Evolutionary conservation across 75 land plant species (phyloP).

Genomic region (Selaginella moellendorffii): DNA sequence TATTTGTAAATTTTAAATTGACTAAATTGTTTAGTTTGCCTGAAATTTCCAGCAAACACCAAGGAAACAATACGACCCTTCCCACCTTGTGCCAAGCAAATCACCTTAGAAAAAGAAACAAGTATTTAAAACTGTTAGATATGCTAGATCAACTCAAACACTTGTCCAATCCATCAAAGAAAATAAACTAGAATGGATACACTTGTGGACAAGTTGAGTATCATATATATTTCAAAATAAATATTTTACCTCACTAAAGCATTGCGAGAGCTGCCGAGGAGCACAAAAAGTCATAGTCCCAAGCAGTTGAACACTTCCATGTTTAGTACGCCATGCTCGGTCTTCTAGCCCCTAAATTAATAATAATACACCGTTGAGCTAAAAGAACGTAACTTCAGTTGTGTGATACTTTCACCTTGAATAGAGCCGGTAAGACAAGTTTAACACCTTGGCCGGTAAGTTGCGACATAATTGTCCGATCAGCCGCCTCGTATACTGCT

Average conservation of each 20-base stretch:
- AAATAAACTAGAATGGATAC: constrained; percentile 92
- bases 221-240: no score
- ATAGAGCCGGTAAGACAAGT: constrained; percentile 86
- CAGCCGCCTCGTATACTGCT: constrained; percentile 97
- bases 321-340: constrained; percentile 98
- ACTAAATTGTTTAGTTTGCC: constrained; percentile 89
- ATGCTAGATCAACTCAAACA: constrained; percentile 84
- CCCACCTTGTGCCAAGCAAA: constrained; percentile 49
- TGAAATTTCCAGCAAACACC: constrained; percentile 60
- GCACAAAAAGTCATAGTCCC: constrained; percentile 99
- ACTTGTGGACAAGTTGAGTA: background rate
- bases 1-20: no score
- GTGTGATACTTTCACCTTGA: constrained; percentile 41
- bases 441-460: constrained; percentile 92
- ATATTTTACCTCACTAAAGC: constrained; percentile 88
- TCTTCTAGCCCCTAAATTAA: constrained; percentile 80
- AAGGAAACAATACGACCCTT: constrained; percentile 90
- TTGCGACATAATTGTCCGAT: constrained; percentile 97
- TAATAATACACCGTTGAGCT: no score
- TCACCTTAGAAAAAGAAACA: background rate
- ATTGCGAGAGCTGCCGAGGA: constrained; percentile 90
- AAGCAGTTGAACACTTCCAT: constrained; percentile 96
- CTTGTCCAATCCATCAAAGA: constrained; percentile 95
- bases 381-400: no score
- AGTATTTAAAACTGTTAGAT: constrained; percentile 32